A percentile compares a stretch with the other conserved stretches of the same genome.
Conservation (phyloP, 306 rosid species). For the Lupinus albus region DNA sequence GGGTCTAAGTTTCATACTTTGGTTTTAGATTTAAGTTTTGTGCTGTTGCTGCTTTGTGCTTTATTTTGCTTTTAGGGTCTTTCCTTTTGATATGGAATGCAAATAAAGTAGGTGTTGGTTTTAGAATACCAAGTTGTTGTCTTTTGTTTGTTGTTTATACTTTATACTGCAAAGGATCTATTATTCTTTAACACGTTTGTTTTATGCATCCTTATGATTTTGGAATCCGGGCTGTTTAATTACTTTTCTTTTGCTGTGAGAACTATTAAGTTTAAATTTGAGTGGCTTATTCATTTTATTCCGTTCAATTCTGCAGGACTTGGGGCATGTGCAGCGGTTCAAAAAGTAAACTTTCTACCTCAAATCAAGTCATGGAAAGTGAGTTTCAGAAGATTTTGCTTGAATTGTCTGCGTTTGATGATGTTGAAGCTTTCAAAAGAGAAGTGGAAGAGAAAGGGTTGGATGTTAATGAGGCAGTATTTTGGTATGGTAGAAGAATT, state of each 20-base stretch:
- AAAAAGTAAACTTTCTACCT: conserved; percentile 53
- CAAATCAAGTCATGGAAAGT: conserved; percentile 62
- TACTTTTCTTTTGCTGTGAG: neutral
- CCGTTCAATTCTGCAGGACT: conserved; percentile 59
- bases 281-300: conserved; percentile 39
- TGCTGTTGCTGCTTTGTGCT: conserved; percentile 27
- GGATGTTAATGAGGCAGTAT: conserved; percentile 61
- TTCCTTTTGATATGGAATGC: neutral
- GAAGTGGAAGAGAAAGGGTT: conserved; percentile 74
- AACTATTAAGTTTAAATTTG: conserved; percentile 13
- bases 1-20: conserved; percentile 44
- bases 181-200: neutral
- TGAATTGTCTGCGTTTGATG: conserved; percentile 81
- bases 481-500: conserved; percentile 91
- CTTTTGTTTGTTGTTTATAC: conserved; percentile 7
- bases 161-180: conserved; percentile 13
- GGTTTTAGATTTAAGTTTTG: conserved; percentile 28
- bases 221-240: conserved; percentile 10
- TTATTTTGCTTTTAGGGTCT: neutral
- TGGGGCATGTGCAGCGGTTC: conserved; percentile 76
- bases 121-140: conserved; percentile 25
- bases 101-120: neutral
- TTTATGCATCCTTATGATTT: conserved; percentile 8
- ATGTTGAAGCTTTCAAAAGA: conserved; percentile 65
- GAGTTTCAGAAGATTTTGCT: conserved; percentile 67